A percentile compares a stretch with the other conserved stretches of the same genome.
These are phyloP conservation scores for Botryosphaeria dothidea DNA, from an alignment of 2,329 filamentous ascomycete species.

Conservation along the genomic window DNA sequence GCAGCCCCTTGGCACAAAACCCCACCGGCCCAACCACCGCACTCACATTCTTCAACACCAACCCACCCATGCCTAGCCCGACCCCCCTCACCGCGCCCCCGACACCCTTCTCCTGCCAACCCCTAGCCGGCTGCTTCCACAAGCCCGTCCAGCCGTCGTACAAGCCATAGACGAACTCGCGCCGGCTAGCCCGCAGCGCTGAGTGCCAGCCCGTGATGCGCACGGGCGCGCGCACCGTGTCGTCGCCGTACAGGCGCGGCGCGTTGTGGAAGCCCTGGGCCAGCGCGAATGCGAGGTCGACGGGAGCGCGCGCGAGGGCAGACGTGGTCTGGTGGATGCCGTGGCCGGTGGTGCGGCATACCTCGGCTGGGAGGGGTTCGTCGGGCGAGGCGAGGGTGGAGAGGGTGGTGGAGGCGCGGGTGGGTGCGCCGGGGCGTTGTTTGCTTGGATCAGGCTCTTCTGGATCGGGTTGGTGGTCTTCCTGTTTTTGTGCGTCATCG, in stretches of 20 bases:
- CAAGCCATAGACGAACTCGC: slow-evolving; percentile 64
- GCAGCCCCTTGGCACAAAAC: slow-evolving; percentile 64
- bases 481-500: background rate
- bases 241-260: slow-evolving; percentile 68
- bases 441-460: background rate
- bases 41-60: slow-evolving; percentile 65
- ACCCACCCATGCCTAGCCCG: slow-evolving; percentile 64
- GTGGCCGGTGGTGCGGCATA: slow-evolving; percentile 52
- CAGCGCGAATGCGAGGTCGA: slow-evolving; percentile 62
- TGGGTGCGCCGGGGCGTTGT: slow-evolving; percentile 20
- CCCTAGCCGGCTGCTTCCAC: slow-evolving; percentile 59
- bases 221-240: slow-evolving; percentile 64
- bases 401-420: slow-evolving; percentile 28
- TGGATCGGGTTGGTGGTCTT: background rate
- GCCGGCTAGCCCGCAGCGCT: slow-evolving; percentile 59
- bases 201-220: slow-evolving; percentile 67
- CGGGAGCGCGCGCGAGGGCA: slow-evolving; percentile 58
- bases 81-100: slow-evolving; percentile 56
- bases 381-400: slow-evolving; percentile 28
- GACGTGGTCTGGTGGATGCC: slow-evolving; percentile 54
- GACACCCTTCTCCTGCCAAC: slow-evolving; percentile 57
- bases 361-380: slow-evolving; percentile 36
- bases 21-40: slow-evolving; percentile 62
- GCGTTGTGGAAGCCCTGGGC: slow-evolving; percentile 72
- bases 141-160: slow-evolving; percentile 67